These are phyloP conservation scores for Geosmithia flava DNA, from an alignment of 2,329 filamentous ascomycete species.

Conservation along the genomic window DNA sequence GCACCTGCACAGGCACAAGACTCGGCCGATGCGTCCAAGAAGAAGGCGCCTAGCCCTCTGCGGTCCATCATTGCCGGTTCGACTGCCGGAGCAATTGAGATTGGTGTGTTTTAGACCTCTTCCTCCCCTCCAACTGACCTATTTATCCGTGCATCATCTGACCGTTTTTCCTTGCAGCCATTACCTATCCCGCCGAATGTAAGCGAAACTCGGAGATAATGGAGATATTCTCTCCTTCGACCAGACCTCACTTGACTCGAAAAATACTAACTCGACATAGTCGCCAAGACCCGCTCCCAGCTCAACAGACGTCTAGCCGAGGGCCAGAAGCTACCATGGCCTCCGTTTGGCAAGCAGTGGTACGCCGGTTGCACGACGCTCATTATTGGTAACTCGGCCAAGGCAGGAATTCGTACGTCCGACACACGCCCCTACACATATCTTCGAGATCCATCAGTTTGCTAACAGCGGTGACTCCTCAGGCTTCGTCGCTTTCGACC, in stretches of 20 bases:
- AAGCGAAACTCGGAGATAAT: slow-evolving; percentile 10
- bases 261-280: slow-evolving; percentile 23
- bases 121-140: background rate
- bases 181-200: slow-evolving; percentile 93
- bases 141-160: background rate
- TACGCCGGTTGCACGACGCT: slow-evolving; percentile 96
- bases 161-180: slow-evolving; percentile 34
- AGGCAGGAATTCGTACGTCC: slow-evolving; percentile 78
- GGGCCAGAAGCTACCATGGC: slow-evolving; percentile 84
- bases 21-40: slow-evolving; percentile 13
- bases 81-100: slow-evolving; percentile 89
- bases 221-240: no score
- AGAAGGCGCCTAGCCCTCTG: slow-evolving; percentile 58
- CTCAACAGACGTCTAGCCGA: slow-evolving; percentile 75
- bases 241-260: background rate
- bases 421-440: background rate
- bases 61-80: slow-evolving; percentile 88
- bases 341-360: slow-evolving; percentile 87
- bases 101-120: slow-evolving; percentile 41
- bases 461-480: background rate
- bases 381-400: slow-evolving; percentile 92
- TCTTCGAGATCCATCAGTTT: background rate
- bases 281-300: slow-evolving; percentile 91
- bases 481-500: slow-evolving; percentile 86
- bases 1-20: slow-evolving; percentile 11